phyloP scores from a whole-genome alignment of 2,329 filamentous ascomycete genomes.

The Kalaharituber pfeilii region DNA sequence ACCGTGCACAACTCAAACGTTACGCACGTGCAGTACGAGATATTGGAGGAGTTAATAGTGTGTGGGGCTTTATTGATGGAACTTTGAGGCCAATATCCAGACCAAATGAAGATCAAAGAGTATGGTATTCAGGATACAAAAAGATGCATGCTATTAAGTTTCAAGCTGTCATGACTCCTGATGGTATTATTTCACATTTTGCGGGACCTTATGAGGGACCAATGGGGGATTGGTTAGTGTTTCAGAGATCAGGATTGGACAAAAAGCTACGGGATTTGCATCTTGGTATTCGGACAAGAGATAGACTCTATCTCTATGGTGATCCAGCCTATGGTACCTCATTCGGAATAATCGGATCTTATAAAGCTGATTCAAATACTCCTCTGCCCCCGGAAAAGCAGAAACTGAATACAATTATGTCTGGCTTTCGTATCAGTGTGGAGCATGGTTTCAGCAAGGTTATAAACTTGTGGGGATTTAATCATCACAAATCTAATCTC shows the following conservation, averaged over 20 bases:
- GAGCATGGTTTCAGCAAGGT: neutral
- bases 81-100: neutral
- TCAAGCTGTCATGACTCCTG: constrained; percentile 2
- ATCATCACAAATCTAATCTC: neutral
- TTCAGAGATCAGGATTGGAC: neutral
- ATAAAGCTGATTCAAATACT: neutral
- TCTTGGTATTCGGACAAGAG: neutral
- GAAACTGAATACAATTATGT: neutral
- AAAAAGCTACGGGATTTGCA: neutral
- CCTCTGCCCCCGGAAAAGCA: neutral
- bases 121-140: neutral
- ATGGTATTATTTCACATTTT: constrained; percentile 2
- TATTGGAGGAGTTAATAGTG: too few species aligned
- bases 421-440: neutral
- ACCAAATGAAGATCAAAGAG: neutral
- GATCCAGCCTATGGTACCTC: neutral
- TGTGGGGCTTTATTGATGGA: constrained; percentile 1
- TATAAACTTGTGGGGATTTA: neutral
- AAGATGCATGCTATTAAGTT: neutral
- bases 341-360: neutral
- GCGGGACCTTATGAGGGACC: neutral
- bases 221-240: neutral
- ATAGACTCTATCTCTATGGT: neutral
- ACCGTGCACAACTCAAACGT: too few species aligned
- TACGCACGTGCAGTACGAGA: too few species aligned